phyloP scores from a whole-genome alignment of 2,329 filamentous ascomycete species.

The Colletotrichum incanum region DNA sequence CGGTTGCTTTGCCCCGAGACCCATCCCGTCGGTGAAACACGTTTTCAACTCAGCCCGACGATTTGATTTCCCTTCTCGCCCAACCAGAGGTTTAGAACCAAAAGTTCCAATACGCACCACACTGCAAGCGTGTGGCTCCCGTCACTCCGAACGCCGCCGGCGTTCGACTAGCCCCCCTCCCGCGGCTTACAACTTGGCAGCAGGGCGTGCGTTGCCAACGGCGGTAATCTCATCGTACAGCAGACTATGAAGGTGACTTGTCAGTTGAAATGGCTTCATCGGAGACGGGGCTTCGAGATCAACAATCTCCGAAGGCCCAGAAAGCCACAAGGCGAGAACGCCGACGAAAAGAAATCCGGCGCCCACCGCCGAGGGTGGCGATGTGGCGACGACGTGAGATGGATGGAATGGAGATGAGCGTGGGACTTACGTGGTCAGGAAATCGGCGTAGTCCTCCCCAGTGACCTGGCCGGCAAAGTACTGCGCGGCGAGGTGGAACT shows the following conservation, averaged over 20 bases:
- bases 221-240: constrained; percentile 91
- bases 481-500: constrained; percentile 89
- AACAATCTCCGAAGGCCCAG: constrained; percentile 15
- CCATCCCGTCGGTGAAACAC: constrained; percentile 18
- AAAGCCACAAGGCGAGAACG: constrained; percentile 31
- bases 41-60: neutral
- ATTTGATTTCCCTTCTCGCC: neutral
- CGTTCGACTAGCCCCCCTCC: neutral
- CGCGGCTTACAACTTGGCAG: constrained; percentile 73
- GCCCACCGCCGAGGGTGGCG: neutral
- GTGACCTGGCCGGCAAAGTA: constrained; percentile 96
- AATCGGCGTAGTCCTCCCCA: constrained; percentile 97
- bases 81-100: neutral
- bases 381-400: neutral
- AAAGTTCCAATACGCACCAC: neutral
- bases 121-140: neutral
- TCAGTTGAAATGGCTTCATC: constrained; percentile 38
- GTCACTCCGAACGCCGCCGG: neutral
- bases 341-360: neutral
- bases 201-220: constrained; percentile 72
- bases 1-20: constrained; percentile 9
- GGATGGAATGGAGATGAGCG: neutral
- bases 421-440: constrained; percentile 82
- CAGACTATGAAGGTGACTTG: constrained; percentile 66
- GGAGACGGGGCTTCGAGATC: neutral